Conservation (phyloP, 225 moss, liverwort and hornwort species). For the Anthoceros angustus region DNA sequence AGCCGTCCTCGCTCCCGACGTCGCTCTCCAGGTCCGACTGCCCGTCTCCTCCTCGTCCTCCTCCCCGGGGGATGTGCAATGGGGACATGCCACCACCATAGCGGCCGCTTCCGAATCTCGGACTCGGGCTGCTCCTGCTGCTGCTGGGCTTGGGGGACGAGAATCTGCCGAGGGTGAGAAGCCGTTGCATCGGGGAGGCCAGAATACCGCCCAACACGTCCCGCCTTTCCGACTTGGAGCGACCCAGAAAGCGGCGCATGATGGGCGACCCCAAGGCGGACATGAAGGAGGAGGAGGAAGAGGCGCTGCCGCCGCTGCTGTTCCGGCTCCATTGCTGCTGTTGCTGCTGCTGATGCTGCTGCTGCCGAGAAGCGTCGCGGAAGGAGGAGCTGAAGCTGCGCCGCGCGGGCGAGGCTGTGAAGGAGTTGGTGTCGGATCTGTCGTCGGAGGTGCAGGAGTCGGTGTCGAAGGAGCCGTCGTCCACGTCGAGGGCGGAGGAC, state of each 20-base stretch:
- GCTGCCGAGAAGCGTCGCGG: neutral
- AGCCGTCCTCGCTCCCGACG: neutral
- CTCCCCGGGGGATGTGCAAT: neutral
- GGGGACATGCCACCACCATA: neutral
- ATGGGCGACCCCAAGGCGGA: neutral
- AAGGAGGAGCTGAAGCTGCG: neutral
- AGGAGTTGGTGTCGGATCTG: constrained; percentile 1
- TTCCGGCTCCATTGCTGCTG: neutral
- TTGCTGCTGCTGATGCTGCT: neutral
- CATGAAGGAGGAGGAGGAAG: neutral
- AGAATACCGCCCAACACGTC: neutral
- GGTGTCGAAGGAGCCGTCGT: constrained; percentile 5
- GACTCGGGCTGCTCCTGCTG: neutral
- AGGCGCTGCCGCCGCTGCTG: neutral
- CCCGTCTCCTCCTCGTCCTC: neutral
- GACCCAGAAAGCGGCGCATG: neutral
- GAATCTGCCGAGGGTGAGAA: neutral
- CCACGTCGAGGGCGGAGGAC: neutral
- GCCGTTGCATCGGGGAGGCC: constrained; percentile 1
- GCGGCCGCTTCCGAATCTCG: neutral
- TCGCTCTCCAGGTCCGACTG: neutral
- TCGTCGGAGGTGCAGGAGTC: neutral
- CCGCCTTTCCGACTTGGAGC: neutral
- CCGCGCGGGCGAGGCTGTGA: neutral
- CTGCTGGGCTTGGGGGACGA: neutral